A percentile compares a stretch with the other conserved stretches of the same genome.
These are phyloP conservation scores for Chalara sp. DNA, from an alignment of 2,329 filamentous ascomycete genomes.

Conservation along the genomic window DNA sequence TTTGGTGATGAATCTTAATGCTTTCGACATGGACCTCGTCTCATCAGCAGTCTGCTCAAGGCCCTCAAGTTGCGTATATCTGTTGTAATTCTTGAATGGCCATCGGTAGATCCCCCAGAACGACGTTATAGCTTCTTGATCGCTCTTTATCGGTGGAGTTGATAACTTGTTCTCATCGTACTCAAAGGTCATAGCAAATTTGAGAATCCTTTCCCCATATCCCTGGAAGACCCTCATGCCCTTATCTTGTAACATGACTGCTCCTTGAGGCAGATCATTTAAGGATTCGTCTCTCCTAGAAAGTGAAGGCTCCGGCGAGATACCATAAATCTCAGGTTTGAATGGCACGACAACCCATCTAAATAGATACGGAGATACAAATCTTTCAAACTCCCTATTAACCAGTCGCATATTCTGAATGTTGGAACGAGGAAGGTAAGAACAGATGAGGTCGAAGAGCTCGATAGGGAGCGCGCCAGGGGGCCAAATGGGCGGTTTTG, in stretches of 20 bases:
- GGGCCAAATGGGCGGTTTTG: slow-evolving; percentile 27
- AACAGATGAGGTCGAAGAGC: slow-evolving; percentile 51
- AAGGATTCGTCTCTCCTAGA: background rate
- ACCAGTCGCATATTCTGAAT: slow-evolving; percentile 56
- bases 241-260: slow-evolving; percentile 30
- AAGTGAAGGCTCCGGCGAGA: slow-evolving; percentile 30
- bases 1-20: slow-evolving; percentile 47
- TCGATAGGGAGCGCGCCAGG: slow-evolving; percentile 47
- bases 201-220: slow-evolving; percentile 53
- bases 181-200: slow-evolving; percentile 63
- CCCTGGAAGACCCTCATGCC: slow-evolving; percentile 55
- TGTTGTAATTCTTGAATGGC: slow-evolving; percentile 52
- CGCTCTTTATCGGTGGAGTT: slow-evolving; percentile 47
- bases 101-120: slow-evolving; percentile 62
- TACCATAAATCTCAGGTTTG: slow-evolving; percentile 54
- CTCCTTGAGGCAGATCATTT: slow-evolving; percentile 8
- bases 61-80: slow-evolving; percentile 51
- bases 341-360: slow-evolving; percentile 60
- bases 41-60: slow-evolving; percentile 60
- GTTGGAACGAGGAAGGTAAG: slow-evolving; percentile 48
- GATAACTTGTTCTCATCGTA: slow-evolving; percentile 47
- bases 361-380: slow-evolving; percentile 52
- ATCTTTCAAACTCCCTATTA: slow-evolving; percentile 49
- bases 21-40: slow-evolving; percentile 51
- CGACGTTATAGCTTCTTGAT: slow-evolving; percentile 45